These are phyloP conservation scores for Lunularia cruciata DNA, from an alignment of 225 moss, liverwort and hornwort genomes.

Conservation along the genomic window DNA sequence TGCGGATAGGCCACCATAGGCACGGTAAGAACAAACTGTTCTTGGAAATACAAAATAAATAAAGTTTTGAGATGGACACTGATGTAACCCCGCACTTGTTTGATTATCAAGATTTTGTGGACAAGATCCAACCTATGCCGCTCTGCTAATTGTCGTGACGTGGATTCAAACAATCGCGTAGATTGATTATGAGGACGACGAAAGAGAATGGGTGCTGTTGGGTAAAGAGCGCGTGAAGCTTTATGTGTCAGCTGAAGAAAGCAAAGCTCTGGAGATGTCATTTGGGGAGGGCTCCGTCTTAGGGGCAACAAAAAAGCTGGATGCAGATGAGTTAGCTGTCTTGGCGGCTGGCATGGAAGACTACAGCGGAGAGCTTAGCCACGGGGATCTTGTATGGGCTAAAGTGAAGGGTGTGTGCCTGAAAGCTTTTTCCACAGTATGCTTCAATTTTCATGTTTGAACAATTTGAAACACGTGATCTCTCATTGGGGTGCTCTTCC, in stretches of 20 bases:
- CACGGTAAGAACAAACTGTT: no score
- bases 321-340: constrained; percentile 56
- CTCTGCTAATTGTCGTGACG: neutral
- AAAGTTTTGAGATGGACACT: no score
- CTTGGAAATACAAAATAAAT: no score
- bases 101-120: no score
- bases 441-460: neutral
- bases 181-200: constrained; percentile 94
- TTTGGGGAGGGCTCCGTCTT: constrained; percentile 52
- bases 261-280: constrained; percentile 71
- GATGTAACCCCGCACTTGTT: no score
- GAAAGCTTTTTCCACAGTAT: neutral
- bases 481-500: no score
- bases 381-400: constrained; percentile 96
- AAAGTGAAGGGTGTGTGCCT: constrained; percentile 75
- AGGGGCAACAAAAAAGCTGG: constrained; percentile 45
- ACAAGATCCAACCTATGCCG: neutral
- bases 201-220: constrained; percentile 76
- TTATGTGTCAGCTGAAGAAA: constrained; percentile 86
- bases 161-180: constrained; percentile 1
- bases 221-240: constrained; percentile 91
- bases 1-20: no score
- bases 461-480: neutral
- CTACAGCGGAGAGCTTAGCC: constrained; percentile 58
- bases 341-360: constrained; percentile 57